Percentiles rank a stretch among this genome's conserved stretches.
Evolutionary conservation across 73 alveolate species (phyloP).

Genomic region (Uronychia binucleata): DNA sequence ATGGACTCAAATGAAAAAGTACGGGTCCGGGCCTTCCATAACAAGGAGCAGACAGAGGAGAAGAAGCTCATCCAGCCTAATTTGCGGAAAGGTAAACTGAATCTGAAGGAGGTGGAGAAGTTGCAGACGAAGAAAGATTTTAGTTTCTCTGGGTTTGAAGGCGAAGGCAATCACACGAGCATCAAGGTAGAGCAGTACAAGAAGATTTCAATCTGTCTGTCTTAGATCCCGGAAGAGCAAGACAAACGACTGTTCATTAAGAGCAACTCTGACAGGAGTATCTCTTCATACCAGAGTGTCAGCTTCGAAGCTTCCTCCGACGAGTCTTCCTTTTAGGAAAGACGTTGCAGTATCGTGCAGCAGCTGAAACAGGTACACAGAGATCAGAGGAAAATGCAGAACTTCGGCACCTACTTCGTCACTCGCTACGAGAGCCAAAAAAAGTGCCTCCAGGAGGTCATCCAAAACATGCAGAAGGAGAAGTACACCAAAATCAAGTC

Average conservation of each 20-base stretch:
- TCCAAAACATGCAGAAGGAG: neutral
- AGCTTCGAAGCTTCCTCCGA: neutral
- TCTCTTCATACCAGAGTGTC: neutral
- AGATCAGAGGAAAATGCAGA: neutral
- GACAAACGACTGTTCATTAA: no score
- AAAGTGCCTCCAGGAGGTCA: neutral
- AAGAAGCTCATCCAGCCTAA: no score
- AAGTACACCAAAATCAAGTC: neutral
- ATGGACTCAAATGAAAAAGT: neutral
- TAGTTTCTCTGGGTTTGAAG: no score
- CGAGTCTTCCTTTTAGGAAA: neutral
- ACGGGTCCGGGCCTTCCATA: no score
- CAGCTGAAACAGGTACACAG: neutral
- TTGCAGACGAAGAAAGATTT: no score
- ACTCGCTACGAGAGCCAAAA: neutral
- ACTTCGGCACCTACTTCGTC: neutral
- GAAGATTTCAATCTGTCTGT: neutral
- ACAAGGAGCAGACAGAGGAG: no score
- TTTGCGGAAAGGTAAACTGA: no score
- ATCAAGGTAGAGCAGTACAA: neutral
- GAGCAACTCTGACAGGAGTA: no score
- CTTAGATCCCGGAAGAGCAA: neutral
- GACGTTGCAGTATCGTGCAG: neutral
- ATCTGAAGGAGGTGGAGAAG: no score
- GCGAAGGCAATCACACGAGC: no score